Evolutionary conservation across 352 stramenopile species (phyloP), one percentile per base, ranked within the genome.

Genomic region (Globisporangium polare): DNA sequence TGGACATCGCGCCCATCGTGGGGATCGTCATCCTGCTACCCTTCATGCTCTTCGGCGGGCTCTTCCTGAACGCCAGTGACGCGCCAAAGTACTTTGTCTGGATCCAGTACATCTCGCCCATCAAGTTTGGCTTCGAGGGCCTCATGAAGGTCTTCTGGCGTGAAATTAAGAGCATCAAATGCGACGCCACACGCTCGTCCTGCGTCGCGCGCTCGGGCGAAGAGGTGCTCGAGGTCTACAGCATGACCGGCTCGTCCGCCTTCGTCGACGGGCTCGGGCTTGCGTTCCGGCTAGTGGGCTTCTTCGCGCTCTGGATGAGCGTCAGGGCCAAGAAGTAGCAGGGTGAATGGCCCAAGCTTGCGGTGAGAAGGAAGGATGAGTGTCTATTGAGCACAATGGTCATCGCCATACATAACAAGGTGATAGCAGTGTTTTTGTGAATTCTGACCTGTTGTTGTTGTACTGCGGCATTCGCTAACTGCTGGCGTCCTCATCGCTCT

Each of bases 101-200:
- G 78, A 64, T 86, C 41, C 68, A 86, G 58, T 83, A 85, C 58
- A 71, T 84, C 51, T 86, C 74, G 31, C 77, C 74, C 0, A 74
- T 89, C 60, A 83, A 82, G 59, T 86, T 77, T 54, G 68, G 71
- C 43, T 85, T 69, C 49, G 73, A 80, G 26, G 73, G 26, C 0
- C 59, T 80, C 20, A 82, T 80, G 71, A 74, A 74, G 31, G 51
- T 72, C 1, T 85, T 77, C 65, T 88, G 73, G 76, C 60, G 62
- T 17, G 26, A 73, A 50, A 60, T 80, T 27, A 39, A 60, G 9
- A 39, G 24, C 0, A 83, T 88, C 18, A 43, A 67, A n/a, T 86
- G 76, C 60, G 20, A 72, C 33, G 33, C n/a, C 9, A 3, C 17
- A 5, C 9, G 20, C 3, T 10, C 15, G 13, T 42, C 22, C 31